These are phyloP conservation scores for Hevea brasiliensis DNA, from an alignment of 345 rosid species.

Conservation along the genomic window DNA sequence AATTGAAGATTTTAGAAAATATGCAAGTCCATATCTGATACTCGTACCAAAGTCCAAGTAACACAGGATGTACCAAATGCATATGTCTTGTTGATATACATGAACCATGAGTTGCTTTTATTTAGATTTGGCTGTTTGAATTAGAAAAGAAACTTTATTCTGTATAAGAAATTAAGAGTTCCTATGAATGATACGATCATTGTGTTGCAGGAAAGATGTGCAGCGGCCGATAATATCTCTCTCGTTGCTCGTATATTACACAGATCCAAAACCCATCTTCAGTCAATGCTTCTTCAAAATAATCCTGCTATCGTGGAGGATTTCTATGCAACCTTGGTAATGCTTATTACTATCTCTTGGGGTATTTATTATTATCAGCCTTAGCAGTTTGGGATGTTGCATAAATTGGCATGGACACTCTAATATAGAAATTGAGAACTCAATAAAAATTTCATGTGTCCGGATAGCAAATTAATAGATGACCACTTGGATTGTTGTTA, in stretches of 20 bases:
- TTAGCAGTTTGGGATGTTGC: not conserved
- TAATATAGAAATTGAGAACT: not conserved
- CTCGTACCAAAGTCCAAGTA: not conserved
- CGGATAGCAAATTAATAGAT: not conserved
- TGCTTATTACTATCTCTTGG: slow-evolving; percentile 13
- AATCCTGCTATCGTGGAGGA: slow-evolving; percentile 82
- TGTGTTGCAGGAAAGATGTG: slow-evolving; percentile 89
- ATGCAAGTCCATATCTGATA: not conserved
- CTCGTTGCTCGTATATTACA: slow-evolving; percentile 85
- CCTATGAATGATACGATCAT: slow-evolving; percentile 23
- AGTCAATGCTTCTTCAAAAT: slow-evolving; percentile 84
- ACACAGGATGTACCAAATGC: not conserved
- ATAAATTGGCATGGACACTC: not conserved
- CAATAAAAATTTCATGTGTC: not conserved
- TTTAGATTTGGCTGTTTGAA: not conserved
- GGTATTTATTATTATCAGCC: not conserved
- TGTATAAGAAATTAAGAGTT: not conserved
- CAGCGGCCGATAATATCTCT: slow-evolving; percentile 70
- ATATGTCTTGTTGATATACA: slow-evolving; percentile 11
- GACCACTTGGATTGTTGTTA: not conserved
- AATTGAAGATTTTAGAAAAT: not conserved
- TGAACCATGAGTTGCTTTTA: not conserved
- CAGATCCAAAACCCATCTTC: slow-evolving; percentile 88
- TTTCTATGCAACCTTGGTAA: slow-evolving; percentile 77
- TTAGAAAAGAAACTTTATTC: not conserved